Base-by-base conservation (phyloP, 1,284 basidiomycete species). In the Coniferiporia weirii region DNA sequence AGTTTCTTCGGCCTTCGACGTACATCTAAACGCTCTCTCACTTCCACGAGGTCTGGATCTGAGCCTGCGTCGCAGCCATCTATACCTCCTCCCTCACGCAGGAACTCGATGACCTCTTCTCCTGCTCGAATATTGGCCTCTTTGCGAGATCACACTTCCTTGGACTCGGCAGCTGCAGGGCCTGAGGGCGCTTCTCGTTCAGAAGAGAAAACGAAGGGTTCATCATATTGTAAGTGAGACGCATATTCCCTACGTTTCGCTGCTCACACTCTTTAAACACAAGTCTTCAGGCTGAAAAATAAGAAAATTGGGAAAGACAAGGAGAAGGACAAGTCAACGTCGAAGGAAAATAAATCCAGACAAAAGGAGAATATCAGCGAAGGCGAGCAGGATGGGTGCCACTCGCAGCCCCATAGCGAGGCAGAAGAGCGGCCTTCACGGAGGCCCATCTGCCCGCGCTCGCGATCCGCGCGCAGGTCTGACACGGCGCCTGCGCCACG, bases 401-500 rank as follows among this genome's bases (percentile, higher is more conserved):
- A 46, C 4, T n/a, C 8, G 44, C 44, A 19, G 15, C 44, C 13
- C 15, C 15, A 46, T 20, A 46, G 44, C 17, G 44, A 46, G 44
- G 15, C 44, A 19, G 44, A 19, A 46, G n/a, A 20, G 19, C 44
- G 44, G 8, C 4, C 44, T 8, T 46, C 44, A 9, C 44, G 44
- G 44, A n/a, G 9, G 17, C 17, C 44, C 3, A 12, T 46, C 17
- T 46, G 44, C 17, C 15, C 8, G 15, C 44, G 44, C 17, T 20
- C 44, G 13, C 44, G 15, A 12, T 46, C 44, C 17, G 44, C 44
- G 44, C 35, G 48, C 17, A 45, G 35, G 49, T 47, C 56, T 15
- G 38, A 32, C 9, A 51, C 55, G 22, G 44, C 56, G 35, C 57
- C 57, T 27, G 60, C 66, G 0, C 68, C 71, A 35, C 78, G 83